phyloP scores from a whole-genome alignment of 371 early-diverging fungal species.

The Nematocida sp. region DNA sequence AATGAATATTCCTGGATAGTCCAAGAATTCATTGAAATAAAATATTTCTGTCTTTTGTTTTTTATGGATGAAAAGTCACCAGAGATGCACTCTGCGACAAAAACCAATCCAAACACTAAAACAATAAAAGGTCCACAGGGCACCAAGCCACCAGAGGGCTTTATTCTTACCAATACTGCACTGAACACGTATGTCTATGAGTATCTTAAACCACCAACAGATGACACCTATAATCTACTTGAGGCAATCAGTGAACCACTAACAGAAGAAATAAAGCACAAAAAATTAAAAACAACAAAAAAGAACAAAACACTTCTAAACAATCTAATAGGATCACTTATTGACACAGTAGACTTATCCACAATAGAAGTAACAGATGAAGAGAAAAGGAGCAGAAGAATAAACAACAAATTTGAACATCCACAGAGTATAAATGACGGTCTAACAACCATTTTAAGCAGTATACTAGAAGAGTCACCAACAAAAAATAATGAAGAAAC shows the following conservation, averaged over 20 bases:
- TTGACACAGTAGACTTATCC: constrained; percentile 3
- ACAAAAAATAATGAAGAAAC: background rate
- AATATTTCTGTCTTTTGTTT: constrained; percentile 24
- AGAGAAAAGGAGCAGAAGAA: constrained; percentile 23
- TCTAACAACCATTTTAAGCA: background rate
- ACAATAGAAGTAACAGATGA: constrained; percentile 20
- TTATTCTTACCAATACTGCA: constrained; percentile 21
- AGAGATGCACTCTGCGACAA: constrained; percentile 6
- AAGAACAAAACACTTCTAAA: constrained; percentile 6
- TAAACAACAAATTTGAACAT: constrained; percentile 7
- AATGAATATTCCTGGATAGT: too few species aligned
- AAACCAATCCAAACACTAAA: constrained; percentile 8
- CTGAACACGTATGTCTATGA: constrained; percentile 42
- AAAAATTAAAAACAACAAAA: background rate
- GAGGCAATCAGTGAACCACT: constrained; percentile 3
- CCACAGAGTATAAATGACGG: background rate
- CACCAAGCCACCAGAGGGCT: constrained; percentile 14
- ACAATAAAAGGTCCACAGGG: constrained; percentile 10
- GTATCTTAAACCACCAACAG: constrained; percentile 30
- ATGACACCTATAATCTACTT: constrained; percentile 33
- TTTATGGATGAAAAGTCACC: constrained; percentile 13
- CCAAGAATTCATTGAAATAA: background rate
- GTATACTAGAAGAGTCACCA: constrained; percentile 10
- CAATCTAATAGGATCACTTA: constrained; percentile 25
- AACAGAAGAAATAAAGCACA: constrained; percentile 1